Base-by-base conservation (phyloP, 148 eudicot genomes). In the Rhododendron mucronatum region DNA sequence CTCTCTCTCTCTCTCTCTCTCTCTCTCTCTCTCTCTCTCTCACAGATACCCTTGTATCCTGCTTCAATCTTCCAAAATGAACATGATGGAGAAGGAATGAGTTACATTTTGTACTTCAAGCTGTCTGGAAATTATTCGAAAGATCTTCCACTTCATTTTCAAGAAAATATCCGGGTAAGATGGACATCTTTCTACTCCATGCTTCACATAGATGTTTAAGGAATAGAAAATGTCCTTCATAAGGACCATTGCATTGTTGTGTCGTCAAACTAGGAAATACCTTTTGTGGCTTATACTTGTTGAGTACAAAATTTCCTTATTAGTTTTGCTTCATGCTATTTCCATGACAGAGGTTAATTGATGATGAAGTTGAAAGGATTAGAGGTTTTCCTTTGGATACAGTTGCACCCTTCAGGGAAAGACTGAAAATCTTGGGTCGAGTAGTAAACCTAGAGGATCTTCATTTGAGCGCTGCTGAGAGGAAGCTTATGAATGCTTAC, bases 341-440 rank as follows among this genome's bases (percentile, higher is more conserved):
- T 78, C 45, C 47, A 28, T 69, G 48, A 90, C 93, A 96, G 99
- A 90, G 88, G 82, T 75, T 96, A 89, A 94, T 96, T 85, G 92
- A 93, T 73, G 95, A 94, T 84, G 99, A 96, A 90, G 91, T 89
- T 30, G 98, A 96, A 85, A 93, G 88, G 85, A 88, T 91, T n/a
- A 92, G 88, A 88, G 93, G 95, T 84, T 96, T 92, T 84, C 90
- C 95, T 20, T 81, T 88, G 30, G 99, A 96, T 86, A 89, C 96
- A 63, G 84, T 86, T 73, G 90, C 93, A 48, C 91, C 96, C 30
- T 92, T 90, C 87, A 93, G 98, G 86, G 99, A 96, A 90, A 90
- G 99, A 88, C 91, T 96, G 50, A 96, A 96, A 91, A 95, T 96
- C 50, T 85, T 96, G 91, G 93, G 96, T 39, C 93, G 98, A 87